Evolutionary conservation across 176 grass and related monocot species (phyloP), one percentile per base, ranked within the genome.

Genomic region (Avena eriantha): DNA sequence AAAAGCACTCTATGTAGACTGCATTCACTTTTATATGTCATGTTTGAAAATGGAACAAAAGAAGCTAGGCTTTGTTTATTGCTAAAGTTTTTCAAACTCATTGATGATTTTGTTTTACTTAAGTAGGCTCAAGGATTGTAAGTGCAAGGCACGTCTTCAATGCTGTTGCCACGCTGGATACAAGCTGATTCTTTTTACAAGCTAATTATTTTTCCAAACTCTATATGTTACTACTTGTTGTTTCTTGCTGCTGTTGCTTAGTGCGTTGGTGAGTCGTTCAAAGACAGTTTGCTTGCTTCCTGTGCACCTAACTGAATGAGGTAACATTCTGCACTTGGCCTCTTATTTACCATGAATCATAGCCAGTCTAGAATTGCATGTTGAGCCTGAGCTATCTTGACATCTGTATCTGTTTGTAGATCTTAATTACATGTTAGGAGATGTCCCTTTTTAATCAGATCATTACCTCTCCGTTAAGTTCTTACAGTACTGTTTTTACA

Each of bases 401-500:
- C 1, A 73, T 73, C 21, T 22, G 10, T 11, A 35, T 46, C 14
- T 82, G 2, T 79, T 83, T 54, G 5, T 33, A 33, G 3, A 75
- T 82, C 65, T 69, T 60, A 71, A 26, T 71, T 63, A 71, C 8
- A 16, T 45, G 16, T 79, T 66, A 24, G 12, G 15, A 43, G 41
- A n/a, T 81, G 29, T 34, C n/a, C n/a, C 22, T 80, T 77, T 78
- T 53, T 18, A 72, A 3, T 55, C 12, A 65, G 41, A 8, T 22
- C 7, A 45, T 69, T 85, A 55, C 34, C 17, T 85, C 24, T 86
- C 83, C 23, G 49, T 84, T 77, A 19, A 51, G 57, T 86, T 67
- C 45, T 84, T 48, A 69, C 39, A 35, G 21, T 89, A 82, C 70
- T 83, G 17, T 83, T 83, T 83, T 86, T 93, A 29, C 84, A 98